Base-by-base conservation (phyloP, 2,329 filamentous ascomycete genomes). In the Pseudopithomyces maydicus region DNA sequence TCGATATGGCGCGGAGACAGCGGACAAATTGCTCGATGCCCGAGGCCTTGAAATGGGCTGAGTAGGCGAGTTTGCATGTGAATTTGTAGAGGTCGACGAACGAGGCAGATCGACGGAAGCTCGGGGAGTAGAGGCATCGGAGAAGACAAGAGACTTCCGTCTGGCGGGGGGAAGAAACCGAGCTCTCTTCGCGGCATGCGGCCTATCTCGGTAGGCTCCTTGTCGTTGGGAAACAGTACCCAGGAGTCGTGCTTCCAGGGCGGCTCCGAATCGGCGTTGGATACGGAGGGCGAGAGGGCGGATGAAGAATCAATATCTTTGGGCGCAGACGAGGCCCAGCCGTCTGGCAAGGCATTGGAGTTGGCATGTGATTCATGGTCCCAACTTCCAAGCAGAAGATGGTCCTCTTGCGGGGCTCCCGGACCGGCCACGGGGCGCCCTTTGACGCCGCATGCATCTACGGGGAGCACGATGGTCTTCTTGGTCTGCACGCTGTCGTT, bases 111-210 rank as follows among this genome's bases (percentile, higher is more conserved):
- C 88, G 38, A 88, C 75, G 36, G 88, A 90, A 43, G 84, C 82
- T 19, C 85, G 84, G 7, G 90, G 90, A 2, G 89, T 91, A 86
- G 50, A 87, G 64, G 78, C 77, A 59, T 79, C 79, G 2, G 90
- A 90, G 51, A 84, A 83, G 1, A 87, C 87, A 66, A 84, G 81
- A 61, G 90, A 95, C 88, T 95, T 95, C 86, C 93, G 91, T 71
- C 92, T 84, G 19, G 92, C 7, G 93, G 93, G 2, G 94, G 94
- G 70, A 98, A 98, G 77, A 94, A 98, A 22, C 93, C 94, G 43
- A 97, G 83, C 2, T 89, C 85, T 76, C 88, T 88, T 55, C 91
- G 87, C 20, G 92, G 87, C 56, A 98, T 86, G 29, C 95, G 88
- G 15, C 88, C 92, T 63, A 99, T 95, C 74, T 97, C 91, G 22